Evolutionary conservation across 805 yeast genomes (phyloP), one percentile per base, ranked within the genome.

Genomic region (Candida pseudofarinosa): DNA sequence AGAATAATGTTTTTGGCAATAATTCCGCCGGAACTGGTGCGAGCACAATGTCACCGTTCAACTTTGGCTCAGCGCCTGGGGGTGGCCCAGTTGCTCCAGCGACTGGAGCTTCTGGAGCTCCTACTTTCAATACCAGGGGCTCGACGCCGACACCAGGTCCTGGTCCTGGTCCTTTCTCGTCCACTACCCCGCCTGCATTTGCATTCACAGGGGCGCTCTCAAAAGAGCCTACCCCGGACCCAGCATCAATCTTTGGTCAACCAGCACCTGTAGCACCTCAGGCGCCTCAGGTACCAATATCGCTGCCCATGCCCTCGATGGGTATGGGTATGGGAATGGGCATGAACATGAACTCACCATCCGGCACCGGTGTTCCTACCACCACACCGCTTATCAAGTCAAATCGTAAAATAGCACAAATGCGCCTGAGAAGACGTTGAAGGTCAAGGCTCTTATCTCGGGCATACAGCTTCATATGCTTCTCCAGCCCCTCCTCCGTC

Each of bases 361-460:
- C 39, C 3, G 26, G 33, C 14, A 36, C 46, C 15, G 42, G 38
- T 18, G 32, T 35, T 7, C 39, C 33, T 20, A 33, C 50, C 14
- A 50, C 59, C 6, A 59, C 59, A 7, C 60, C 60, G n/a, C 41
- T 53, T 28, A 41, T 51, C 13, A 37, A 37, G 33, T 39, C 48
- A 35, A 51, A 52, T 35, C 51, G 70, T 10, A 61, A 52, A 41
- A 55, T 63, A 32, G 70, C 70, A 14, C 65, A 55, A 37, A 63
- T 64, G 66, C 55, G 70, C 37, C 59, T 49, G 43, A 57, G 69
- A 49, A 54, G 63, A 46, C 46, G 61, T 19, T 55, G 46, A 37
- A 42, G 37, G 40, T 34, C 26, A 17, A 16, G 23, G 33, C n/a
- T n/a, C n/a, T n/a, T n/a, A n/a, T n/a, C n/a, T n/a, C n/a, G n/a